Evolutionary conservation across 352 stramenopile species (phyloP), one percentile per base, ranked within the genome.

Genomic region (Phytophthora megakarya): DNA sequence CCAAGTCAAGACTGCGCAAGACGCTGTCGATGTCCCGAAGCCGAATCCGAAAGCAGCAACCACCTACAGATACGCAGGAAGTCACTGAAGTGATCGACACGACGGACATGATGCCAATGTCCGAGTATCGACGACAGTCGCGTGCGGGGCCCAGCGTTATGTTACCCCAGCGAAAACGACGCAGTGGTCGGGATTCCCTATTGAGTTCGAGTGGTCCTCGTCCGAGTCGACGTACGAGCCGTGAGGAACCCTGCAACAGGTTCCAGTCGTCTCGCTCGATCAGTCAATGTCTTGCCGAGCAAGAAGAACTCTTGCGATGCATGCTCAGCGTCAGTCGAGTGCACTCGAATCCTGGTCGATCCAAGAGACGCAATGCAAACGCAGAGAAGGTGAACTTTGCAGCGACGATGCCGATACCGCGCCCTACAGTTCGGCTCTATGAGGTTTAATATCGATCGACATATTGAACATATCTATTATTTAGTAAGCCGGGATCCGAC

Each of bases 81-180:
- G 53, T 84, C 26, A 63, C 70, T 3, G 77, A 86, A 44, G 75
- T 81, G 16, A 81, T 84, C 19, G 77, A 86, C 48, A 86, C 77
- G 23, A 80, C 61, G 28, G 69, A 84, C 19, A 84, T 84, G 77
- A 58, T 71, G 26, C 60, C 71, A 32, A 67, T 71, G 25, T 73
- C 68, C 5, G 60, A 73, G 42, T 43, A 67, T 9, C 50, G 47
- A 37, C 60, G 45, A 43, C 63, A 62, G 26, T 67, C 43, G 7
- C 57, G 51, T 0, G 33, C 37, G 10, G 40, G 21, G 5, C 49
- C 38, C n/a, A 35, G 38, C 7, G 40, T 59, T 48, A 30, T 50
- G 43, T 26, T 67, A 12, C 44, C 56, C 13, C 7, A 46, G 6
- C 33, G 60, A 28, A 74, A 73, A 35, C 61, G 61, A 45, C 51